Percentiles rank a stretch among this genome's conserved stretches.
phyloP scores from a whole-genome alignment of 805 yeast species.

The Dipodascopsis tothii region DNA sequence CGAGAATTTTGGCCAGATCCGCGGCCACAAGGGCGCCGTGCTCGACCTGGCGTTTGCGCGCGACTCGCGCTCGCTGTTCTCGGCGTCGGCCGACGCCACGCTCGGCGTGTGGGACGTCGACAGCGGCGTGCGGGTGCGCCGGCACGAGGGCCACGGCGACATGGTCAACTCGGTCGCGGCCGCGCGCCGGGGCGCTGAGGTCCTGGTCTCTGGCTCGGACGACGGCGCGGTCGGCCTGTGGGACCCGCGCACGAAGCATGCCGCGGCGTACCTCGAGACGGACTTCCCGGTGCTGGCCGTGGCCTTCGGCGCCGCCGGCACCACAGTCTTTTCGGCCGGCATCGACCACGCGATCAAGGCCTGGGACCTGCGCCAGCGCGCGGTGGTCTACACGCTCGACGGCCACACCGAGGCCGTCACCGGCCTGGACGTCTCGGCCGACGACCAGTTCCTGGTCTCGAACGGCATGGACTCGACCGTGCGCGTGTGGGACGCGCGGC shows the following conservation, averaged over 20 bases:
- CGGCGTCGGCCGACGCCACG: constrained; percentile 57
- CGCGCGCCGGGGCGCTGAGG: constrained; percentile 29
- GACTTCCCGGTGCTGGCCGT: constrained; percentile 56
- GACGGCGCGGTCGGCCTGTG: constrained; percentile 55
- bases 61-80: constrained; percentile 36
- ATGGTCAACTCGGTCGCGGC: constrained; percentile 51
- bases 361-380: constrained; percentile 45
- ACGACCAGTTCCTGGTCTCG: constrained; percentile 43
- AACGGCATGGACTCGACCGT: constrained; percentile 53
- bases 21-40: constrained; percentile 59
- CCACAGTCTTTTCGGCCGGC: constrained; percentile 51
- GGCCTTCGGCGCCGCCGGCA: constrained; percentile 36
- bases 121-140: constrained; percentile 49
- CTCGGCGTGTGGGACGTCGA: constrained; percentile 56
- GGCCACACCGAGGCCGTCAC: constrained; percentile 48
- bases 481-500: constrained; percentile 49
- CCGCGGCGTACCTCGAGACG: constrained; percentile 37
- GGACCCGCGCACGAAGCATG: constrained; percentile 54
- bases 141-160: constrained; percentile 44
- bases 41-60: constrained; percentile 53
- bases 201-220: constrained; percentile 53
- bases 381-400: constrained; percentile 41
- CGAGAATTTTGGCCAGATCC: constrained; percentile 40
- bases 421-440: constrained; percentile 43
- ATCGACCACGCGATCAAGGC: constrained; percentile 57